Percentiles rank a stretch among this genome's conserved stretches.
Evolutionary conservation across 2,329 filamentous ascomycete species (phyloP).

Genomic region (Penicillium brevicompactum): DNA sequence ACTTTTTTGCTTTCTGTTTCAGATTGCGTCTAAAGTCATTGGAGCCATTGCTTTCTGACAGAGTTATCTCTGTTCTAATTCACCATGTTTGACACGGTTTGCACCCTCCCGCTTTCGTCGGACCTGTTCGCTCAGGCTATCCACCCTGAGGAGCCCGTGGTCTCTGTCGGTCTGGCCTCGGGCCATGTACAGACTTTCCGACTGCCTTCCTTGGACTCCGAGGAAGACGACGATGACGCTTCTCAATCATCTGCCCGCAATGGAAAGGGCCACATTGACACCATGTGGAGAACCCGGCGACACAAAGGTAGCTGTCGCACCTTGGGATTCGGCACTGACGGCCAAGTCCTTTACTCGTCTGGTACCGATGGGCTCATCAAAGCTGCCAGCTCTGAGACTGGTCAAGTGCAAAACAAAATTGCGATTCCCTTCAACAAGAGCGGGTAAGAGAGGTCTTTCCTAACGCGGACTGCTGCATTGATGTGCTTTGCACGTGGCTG

Average conservation of each 20-base stretch:
- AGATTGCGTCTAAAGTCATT: not conserved
- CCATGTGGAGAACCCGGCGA: conserved; percentile 79
- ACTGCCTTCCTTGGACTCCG: conserved; percentile 62
- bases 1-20: not conserved
- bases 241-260: conserved; percentile 49
- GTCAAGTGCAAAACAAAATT: conserved; percentile 78
- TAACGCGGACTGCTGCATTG: conserved; percentile 2
- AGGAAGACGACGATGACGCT: conserved; percentile 51
- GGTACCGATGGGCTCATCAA: conserved; percentile 68
- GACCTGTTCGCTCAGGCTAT: conserved; percentile 88
- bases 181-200: conserved; percentile 86
- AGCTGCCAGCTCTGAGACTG: conserved; percentile 59
- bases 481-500: conserved; percentile 1
- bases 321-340: conserved; percentile 77
- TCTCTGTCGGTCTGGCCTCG: conserved; percentile 81
- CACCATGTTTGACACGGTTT: conserved; percentile 86
- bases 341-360: conserved; percentile 63
- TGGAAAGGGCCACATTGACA: conserved; percentile 77
- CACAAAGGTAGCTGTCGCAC: conserved; percentile 94
- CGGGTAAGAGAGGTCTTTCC: conserved; percentile 35
- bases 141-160: conserved; percentile 79
- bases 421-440: conserved; percentile 62
- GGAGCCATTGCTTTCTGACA: not conserved
- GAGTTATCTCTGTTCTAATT: not conserved
- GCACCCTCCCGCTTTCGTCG: conserved; percentile 79